phyloP scores from a whole-genome alignment of 1,139 yeast genomes.

The Kluyveromyces sp. region DNA sequence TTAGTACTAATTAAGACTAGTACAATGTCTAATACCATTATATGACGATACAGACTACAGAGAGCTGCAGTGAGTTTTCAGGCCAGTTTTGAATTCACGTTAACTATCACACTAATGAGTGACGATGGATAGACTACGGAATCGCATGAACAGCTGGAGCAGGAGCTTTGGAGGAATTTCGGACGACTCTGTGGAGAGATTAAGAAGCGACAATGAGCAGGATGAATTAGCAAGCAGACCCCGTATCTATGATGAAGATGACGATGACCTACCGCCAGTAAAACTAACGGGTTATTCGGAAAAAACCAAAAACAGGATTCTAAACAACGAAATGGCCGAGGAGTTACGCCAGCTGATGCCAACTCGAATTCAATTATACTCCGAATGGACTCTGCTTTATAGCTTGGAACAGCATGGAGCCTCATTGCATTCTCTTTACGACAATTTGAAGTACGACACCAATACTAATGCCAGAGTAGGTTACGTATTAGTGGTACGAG shows the following conservation, averaged over 20 bases:
- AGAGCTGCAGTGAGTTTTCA: no score
- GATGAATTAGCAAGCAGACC: not conserved
- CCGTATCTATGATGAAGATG: slow-evolving; percentile 8
- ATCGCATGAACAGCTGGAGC: not conserved
- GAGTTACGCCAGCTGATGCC: slow-evolving; percentile 72
- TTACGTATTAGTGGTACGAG: slow-evolving; percentile 63
- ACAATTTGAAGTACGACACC: slow-evolving; percentile 33
- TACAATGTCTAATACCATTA: no score
- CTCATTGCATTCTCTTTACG: slow-evolving; percentile 68
- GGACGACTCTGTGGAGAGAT: not conserved
- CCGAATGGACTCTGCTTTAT: slow-evolving; percentile 72
- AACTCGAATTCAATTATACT: slow-evolving; percentile 65
- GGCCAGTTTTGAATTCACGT: no score
- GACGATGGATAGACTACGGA: not conserved
- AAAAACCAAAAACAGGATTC: slow-evolving; percentile 49
- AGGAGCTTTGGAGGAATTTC: not conserved
- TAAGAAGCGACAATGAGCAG: not conserved
- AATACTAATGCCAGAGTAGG: slow-evolving; percentile 41
- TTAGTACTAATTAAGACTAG: not conserved
- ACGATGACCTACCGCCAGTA: slow-evolving; percentile 42
- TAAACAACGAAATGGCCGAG: slow-evolving; percentile 57
- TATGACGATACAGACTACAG: not conserved
- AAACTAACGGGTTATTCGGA: slow-evolving; percentile 49
- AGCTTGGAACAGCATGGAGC: slow-evolving; percentile 90
- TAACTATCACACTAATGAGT: not conserved